Evolutionary conservation across 2,329 filamentous ascomycete genomes (phyloP).

Genomic region (Sarocladium strictum): DNA sequence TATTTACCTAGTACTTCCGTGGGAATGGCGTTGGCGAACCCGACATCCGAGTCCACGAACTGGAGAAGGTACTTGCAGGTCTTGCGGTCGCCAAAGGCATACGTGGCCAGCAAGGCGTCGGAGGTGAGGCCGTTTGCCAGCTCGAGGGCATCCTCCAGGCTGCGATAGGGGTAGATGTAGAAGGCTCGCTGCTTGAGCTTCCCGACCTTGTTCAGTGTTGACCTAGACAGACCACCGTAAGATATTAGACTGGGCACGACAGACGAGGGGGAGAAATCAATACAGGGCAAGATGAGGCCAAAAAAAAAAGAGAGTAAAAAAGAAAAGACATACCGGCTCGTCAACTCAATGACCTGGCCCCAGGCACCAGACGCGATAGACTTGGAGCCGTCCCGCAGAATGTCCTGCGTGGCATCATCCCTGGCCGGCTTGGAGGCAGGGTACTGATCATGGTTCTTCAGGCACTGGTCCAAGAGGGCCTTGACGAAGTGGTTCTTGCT

Average conservation of each 20-base stretch:
- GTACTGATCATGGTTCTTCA: background rate
- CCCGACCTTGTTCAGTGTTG: background rate
- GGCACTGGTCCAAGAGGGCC: background rate
- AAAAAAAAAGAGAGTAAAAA: background rate
- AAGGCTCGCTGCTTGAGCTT: background rate
- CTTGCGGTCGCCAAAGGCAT: background rate
- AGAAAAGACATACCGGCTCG: background rate
- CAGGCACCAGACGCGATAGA: background rate
- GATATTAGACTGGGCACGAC: background rate
- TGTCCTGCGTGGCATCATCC: background rate
- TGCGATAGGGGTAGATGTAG: constrained; percentile 1
- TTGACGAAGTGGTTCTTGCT: background rate
- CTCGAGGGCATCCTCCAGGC: background rate
- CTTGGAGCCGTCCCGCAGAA: background rate
- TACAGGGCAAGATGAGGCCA: too few species aligned
- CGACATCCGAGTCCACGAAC: background rate
- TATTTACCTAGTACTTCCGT: background rate
- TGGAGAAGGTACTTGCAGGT: background rate
- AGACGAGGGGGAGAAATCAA: too few species aligned
- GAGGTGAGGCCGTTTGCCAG: background rate
- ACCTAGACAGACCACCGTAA: too few species aligned
- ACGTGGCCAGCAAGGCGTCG: background rate
- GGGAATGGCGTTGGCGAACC: background rate
- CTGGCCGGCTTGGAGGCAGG: background rate
- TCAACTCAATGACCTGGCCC: background rate